Base-by-base conservation (phyloP, 371 early-diverging fungal genomes). In the Coemansia sp. region DNA sequence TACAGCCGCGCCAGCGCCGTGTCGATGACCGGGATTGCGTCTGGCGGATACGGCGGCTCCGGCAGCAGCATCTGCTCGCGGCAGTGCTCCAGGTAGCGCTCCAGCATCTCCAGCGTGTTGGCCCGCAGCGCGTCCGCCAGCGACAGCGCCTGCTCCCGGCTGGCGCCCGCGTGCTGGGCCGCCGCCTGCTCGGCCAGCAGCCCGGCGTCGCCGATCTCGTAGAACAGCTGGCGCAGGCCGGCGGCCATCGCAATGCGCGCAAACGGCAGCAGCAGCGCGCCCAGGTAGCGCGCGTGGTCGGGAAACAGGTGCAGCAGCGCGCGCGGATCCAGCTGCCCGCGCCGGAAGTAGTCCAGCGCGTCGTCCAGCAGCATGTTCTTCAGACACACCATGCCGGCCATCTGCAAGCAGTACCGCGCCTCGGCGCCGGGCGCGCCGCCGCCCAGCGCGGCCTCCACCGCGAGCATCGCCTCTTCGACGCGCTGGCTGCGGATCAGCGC, bases 251-350 rank as follows among this genome's bases (percentile, higher is more conserved):
- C 55, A 3, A 79, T 52, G 14, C 60, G 65, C 5, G 39, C 66
- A 38, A 79, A 68, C 3, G 79, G 79, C 11, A 59, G 58, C 10
- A 79, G 62, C 26, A 73, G 38, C 11, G 47, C 42, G 3, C 71
- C 78, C 39, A 78, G 38, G 36, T 59, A 64, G 13, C 36, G 55
- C 14, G 53, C 38, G 32, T 59, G 16, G 16, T 68, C 70, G 3
- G 71, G 62, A 45, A 57, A 79, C 57, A 79, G 38, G 14, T 79
- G 57, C 41, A 79, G 34, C 41, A 79, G 40, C 30, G 62, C 68
- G 1, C 79, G 68, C 3, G 79, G 79, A 38, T 79, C 79, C 14
- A 79, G 32, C 4, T 10, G 11, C 3, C 79, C 79, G 14, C 67
- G 68, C 7, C 64, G 58, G 7, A 79, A 75, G 51, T 68, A 53